Conservation (phyloP, 2,329 filamentous ascomycete genomes). For the Diplodia sapinea region DNA sequence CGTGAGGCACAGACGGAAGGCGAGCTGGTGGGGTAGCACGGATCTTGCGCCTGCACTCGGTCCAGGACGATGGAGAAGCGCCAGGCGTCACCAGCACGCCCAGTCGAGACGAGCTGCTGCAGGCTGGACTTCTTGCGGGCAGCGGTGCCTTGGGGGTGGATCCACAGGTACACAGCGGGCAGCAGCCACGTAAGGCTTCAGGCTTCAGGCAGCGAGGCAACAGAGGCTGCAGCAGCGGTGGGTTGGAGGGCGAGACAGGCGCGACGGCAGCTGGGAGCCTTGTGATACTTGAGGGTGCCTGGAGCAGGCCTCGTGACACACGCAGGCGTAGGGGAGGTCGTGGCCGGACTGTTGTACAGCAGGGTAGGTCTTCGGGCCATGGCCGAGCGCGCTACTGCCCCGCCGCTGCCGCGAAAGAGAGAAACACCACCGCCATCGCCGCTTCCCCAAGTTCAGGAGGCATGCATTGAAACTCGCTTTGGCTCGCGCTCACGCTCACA, state of each 20-base stretch:
- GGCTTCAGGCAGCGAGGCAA: not conserved
- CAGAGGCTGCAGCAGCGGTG: not conserved
- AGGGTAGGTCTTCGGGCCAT: not conserved
- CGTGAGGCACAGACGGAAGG: not conserved
- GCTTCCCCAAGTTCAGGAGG: too few relatives aligned
- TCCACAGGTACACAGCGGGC: not conserved
- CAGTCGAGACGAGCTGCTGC: slow-evolving; percentile 2
- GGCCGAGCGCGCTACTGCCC: not conserved
- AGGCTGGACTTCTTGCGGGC: not conserved
- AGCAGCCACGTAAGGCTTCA: not conserved
- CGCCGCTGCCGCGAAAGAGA: not conserved
- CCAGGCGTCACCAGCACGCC: not conserved
- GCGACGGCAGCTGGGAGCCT: slow-evolving; percentile 8
- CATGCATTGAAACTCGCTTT: too few relatives aligned
- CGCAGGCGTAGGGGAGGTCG: not conserved
- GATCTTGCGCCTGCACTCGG: not conserved
- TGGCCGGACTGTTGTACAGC: not conserved
- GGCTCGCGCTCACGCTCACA: too few relatives aligned
- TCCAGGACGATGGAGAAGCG: not conserved
- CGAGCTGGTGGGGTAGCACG: not conserved
- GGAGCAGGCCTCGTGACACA: slow-evolving; percentile 9
- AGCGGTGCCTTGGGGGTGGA: not conserved
- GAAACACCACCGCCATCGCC: not conserved
- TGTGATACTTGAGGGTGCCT: slow-evolving; percentile 18
- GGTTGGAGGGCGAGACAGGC: slow-evolving; percentile 8